Conservation (phyloP, 2,329 filamentous ascomycete genomes). For the Exophiala xenobiotica region DNA sequence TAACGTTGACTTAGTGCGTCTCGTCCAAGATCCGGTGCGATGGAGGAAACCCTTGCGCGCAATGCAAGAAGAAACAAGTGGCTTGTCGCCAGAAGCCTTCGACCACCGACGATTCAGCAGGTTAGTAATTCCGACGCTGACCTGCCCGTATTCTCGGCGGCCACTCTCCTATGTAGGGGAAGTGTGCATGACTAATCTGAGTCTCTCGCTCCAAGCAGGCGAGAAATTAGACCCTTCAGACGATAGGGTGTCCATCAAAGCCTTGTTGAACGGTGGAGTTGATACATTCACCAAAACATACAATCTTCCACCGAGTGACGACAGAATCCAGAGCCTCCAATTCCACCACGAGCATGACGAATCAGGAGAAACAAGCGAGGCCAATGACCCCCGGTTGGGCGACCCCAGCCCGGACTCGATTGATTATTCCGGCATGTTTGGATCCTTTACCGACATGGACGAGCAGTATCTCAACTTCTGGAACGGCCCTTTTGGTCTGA, state of each 20-base stretch:
- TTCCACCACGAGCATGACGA: conserved; percentile 36
- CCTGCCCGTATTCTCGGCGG: too few species aligned
- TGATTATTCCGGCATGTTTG: conserved; percentile 22
- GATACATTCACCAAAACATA: conserved; percentile 49
- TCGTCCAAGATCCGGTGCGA: conserved; percentile 50
- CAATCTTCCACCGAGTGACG: conserved; percentile 42
- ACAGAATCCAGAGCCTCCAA: conserved; percentile 39
- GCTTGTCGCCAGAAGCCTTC: conserved; percentile 36
- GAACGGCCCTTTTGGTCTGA: conserved; percentile 23
- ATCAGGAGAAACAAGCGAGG: conserved; percentile 15
- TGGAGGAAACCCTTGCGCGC: conserved; percentile 44
- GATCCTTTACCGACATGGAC: conserved; percentile 14
- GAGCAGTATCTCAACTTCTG: conserved; percentile 25
- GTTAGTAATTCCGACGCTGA: conserved; percentile 23
- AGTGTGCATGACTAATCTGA: neutral
- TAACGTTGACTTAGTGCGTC: conserved; percentile 46
- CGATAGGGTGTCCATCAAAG: conserved; percentile 48
- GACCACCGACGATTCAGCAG: conserved; percentile 22
- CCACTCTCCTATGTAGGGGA: too few species aligned
- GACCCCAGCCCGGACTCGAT: conserved; percentile 6
- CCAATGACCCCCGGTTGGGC: neutral
- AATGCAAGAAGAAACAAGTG: conserved; percentile 45
- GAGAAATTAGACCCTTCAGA: conserved; percentile 14
- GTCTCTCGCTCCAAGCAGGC: neutral
- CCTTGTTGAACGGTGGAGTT: conserved; percentile 46